Evolutionary conservation across 1,284 basidiomycete species (phyloP), one percentile per base, ranked within the genome.

Genomic region (Tilletiaria anomala): DNA sequence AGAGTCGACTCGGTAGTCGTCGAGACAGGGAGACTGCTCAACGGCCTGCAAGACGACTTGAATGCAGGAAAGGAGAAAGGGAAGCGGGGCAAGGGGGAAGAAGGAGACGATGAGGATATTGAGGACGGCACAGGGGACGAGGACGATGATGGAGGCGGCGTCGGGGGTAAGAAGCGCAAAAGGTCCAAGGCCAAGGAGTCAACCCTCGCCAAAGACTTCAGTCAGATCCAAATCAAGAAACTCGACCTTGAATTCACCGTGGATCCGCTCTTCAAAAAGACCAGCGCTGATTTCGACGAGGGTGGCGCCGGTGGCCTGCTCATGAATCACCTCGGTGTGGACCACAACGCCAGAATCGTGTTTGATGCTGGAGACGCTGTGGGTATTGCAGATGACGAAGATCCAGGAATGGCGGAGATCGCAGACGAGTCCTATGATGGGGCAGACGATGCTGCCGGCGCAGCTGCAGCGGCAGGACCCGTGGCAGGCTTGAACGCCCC

Each of bases 221-320:
- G 76, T 4, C 80, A 87, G 49, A 74, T 97, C 22, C 78, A 80
- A 55, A 82, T 79, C 70, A 94, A 96, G 74, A 93, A 57, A 43
- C 57, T 59, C 34, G 62, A 65, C 24, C 50, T 65, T 37, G 93
- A 96, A 64, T 94, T 94, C 69, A 82, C 79, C 34, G 87, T 96
- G 31, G 91, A 97, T 65, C 93, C 91, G 2, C 72, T 97, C 21
- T 97, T 97, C 73, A 84, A 80, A 69, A 97, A 97, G 73, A 97
- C 93, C 0, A 88, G 81, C 51, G 93, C 86, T 16, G 93, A 97
- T 66, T 97, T 97, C 65, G 91, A 97, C 67, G 93, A 97, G 68
- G 93, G 91, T 33, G 91, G 91, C 40, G 91, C 91, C 0, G 82
- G 86, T 49, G 91, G 91, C 6, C 47, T 68, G 14, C 38, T 68